phyloP scores from a whole-genome alignment of 208 protist genomes.

The Acanthamoeba triangularis region DNA sequence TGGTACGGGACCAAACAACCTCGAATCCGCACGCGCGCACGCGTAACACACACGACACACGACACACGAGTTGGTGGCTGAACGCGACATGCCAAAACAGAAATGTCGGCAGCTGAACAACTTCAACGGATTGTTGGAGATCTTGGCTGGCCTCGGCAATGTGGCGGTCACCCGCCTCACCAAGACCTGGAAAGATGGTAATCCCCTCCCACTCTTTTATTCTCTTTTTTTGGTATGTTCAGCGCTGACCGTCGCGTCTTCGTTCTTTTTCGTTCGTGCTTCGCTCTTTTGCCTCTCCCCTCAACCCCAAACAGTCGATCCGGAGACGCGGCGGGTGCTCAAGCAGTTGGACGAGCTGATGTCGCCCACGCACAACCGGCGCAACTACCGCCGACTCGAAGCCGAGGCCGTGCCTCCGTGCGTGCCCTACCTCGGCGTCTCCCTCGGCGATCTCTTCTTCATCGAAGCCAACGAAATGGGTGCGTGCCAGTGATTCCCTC shows the following conservation, averaged over 20 bases:
- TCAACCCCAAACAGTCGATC: neutral
- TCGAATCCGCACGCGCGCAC: neutral
- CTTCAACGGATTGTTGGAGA: constrained; percentile 69
- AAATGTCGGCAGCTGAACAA: constrained; percentile 14
- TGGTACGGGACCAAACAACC: neutral
- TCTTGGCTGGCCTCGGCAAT: constrained; percentile 70
- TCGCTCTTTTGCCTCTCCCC: no score
- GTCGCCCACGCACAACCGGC: constrained; percentile 5
- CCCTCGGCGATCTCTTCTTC: neutral
- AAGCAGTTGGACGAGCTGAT: constrained; percentile 56
- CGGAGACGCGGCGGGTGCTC: neutral
- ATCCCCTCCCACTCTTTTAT: neutral
- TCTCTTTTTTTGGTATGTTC: no score
- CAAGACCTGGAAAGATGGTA: constrained; percentile 50
- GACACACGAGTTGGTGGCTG: neutral
- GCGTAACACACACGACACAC: neutral
- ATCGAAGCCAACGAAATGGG: neutral
- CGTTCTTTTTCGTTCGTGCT: neutral
- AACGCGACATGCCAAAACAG: neutral
- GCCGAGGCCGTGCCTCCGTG: neutral
- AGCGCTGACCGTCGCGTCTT: neutral
- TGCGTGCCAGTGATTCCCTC: neutral
- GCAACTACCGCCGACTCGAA: constrained; percentile 22
- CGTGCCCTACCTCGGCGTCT: constrained; percentile 36
- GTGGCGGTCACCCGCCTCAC: constrained; percentile 67